Evolutionary conservation across 768 basidiomycete genomes (phyloP), one percentile per base, ranked within the genome.

Genomic region (Polyporus arcularius): DNA sequence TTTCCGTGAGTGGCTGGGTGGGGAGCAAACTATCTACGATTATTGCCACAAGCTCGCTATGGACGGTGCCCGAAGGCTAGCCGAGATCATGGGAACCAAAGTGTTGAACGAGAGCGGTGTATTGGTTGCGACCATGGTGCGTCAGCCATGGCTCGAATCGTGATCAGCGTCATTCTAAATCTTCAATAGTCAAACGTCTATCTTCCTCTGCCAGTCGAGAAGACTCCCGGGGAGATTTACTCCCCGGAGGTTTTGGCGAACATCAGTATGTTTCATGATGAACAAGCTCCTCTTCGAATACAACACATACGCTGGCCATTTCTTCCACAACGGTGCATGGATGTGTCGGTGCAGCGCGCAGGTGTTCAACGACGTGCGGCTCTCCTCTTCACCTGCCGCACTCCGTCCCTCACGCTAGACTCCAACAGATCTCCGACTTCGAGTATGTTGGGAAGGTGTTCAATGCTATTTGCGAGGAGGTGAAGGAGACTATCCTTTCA

Each of bases 1-100:
- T 30, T 94, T 94, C 74, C 83, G 93, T 30, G 68, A 80, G 60
- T 82, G 82, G 76, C 72, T 93, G 2, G 92, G 93, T 1, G 92
- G 93, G 5, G 92, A 95, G 71, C 71, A 80, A 28, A 79, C 77
- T 46, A 94, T 95, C 59, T 84, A 82, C 64, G 74, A 75, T 7
- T 93, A 94, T 70, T 90, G 85, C 65, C 88, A 86, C 70, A 67
- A 76, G 9, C 78, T 93, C 6, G 93, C 91, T 4, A 60, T 89
- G 2, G 71, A 80, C 47, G 93, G 91, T 9, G 92, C 89, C 0
- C 79, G 77, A 60, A 68, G 70, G 9, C 75, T 93, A 7, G 85
- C 86, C 1, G 76, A 83, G 59, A 71, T 84, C 7, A 77, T 92
- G 43, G 84, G 82, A 1, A 93, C 90, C 0, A 63, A 67, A 2